Percentiles rank a stretch among this genome's conserved stretches.
Evolutionary conservation across 2,329 filamentous ascomycete genomes (phyloP).

Genomic region (Ceratocystis harringtonii): DNA sequence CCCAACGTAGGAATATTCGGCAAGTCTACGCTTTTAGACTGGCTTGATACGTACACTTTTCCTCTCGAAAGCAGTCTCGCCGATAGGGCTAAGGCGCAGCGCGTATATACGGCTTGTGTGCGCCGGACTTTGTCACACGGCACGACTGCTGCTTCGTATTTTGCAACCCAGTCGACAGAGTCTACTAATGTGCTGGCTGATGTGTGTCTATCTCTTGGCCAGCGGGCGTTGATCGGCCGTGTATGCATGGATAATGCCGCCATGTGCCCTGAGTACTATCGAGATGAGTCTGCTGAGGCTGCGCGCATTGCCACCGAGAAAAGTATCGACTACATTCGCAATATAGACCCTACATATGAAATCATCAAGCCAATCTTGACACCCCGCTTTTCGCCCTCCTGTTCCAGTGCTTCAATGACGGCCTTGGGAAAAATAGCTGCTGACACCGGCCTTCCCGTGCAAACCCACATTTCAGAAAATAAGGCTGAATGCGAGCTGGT

Average conservation of each 20-base stretch:
- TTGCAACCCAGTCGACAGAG: slow-evolving; percentile 71
- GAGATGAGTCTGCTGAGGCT: slow-evolving; percentile 50
- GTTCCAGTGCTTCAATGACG: slow-evolving; percentile 42
- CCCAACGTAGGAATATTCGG: slow-evolving; percentile 91
- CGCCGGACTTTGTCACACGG: slow-evolving; percentile 71
- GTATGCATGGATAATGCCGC: slow-evolving; percentile 77
- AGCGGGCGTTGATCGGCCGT: slow-evolving; percentile 79
- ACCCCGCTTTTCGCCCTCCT: slow-evolving; percentile 51
- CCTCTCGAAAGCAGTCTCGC: slow-evolving; percentile 70
- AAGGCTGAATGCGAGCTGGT: slow-evolving; percentile 58
- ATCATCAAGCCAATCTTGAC: slow-evolving; percentile 72
- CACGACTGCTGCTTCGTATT: slow-evolving; percentile 91
- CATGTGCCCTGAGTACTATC: slow-evolving; percentile 61
- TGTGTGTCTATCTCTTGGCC: slow-evolving; percentile 63
- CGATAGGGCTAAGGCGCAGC: slow-evolving; percentile 44
- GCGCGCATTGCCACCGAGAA: slow-evolving; percentile 41
- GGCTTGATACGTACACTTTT: slow-evolving; percentile 90
- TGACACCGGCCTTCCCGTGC: slow-evolving; percentile 51
- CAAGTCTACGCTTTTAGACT: slow-evolving; percentile 80
- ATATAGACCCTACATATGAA: slow-evolving; percentile 47
- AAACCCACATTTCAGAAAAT: slow-evolving; percentile 89
- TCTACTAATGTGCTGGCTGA: slow-evolving; percentile 85
- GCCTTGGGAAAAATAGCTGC: slow-evolving; percentile 49
- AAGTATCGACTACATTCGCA: slow-evolving; percentile 49
- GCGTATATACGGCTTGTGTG: slow-evolving; percentile 65